These are phyloP conservation scores for Macroventuria anomochaeta DNA, from an alignment of 2,329 filamentous ascomycete species.

Conservation along the genomic window DNA sequence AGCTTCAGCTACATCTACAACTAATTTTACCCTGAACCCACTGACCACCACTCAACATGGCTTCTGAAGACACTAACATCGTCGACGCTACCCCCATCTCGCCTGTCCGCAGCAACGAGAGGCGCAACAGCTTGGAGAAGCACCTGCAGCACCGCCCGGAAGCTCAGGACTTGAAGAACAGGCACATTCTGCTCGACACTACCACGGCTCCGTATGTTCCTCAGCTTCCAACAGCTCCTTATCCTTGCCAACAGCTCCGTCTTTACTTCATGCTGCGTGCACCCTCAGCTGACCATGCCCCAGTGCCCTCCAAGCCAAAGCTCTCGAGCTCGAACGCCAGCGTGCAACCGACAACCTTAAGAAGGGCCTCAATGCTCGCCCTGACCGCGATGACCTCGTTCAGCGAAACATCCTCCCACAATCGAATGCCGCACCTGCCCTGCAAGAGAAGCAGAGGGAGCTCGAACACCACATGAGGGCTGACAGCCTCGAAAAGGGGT, in stretches of 20 bases:
- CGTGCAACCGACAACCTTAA: constrained; percentile 67
- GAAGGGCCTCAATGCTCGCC: constrained; percentile 67
- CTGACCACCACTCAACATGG: constrained; percentile 33
- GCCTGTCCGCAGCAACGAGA: constrained; percentile 60
- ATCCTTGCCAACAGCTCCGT: neutral
- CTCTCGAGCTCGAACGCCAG: constrained; percentile 69
- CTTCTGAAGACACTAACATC: constrained; percentile 30
- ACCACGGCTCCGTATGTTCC: constrained; percentile 68
- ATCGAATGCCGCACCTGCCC: constrained; percentile 75
- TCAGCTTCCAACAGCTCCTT: neutral
- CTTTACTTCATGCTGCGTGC: neutral
- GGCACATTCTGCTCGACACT: constrained; percentile 71
- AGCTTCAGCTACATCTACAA: constrained; percentile 10
- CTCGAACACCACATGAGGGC: constrained; percentile 87
- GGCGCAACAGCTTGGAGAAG: constrained; percentile 62
- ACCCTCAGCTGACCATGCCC: constrained; percentile 1
- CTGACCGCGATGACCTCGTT: constrained; percentile 76
- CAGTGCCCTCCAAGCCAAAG: constrained; percentile 67
- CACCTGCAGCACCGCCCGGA: constrained; percentile 58
- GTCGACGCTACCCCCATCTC: constrained; percentile 53
- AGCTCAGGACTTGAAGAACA: constrained; percentile 69
- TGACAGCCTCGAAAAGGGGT: constrained; percentile 85
- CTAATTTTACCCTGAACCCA: constrained; percentile 3
- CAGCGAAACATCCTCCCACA: constrained; percentile 88
- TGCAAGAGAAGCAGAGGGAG: constrained; percentile 82